These are phyloP conservation scores for Nicotiana otophora DNA, from an alignment of 257 asterid species.

Conservation along the genomic window DNA sequence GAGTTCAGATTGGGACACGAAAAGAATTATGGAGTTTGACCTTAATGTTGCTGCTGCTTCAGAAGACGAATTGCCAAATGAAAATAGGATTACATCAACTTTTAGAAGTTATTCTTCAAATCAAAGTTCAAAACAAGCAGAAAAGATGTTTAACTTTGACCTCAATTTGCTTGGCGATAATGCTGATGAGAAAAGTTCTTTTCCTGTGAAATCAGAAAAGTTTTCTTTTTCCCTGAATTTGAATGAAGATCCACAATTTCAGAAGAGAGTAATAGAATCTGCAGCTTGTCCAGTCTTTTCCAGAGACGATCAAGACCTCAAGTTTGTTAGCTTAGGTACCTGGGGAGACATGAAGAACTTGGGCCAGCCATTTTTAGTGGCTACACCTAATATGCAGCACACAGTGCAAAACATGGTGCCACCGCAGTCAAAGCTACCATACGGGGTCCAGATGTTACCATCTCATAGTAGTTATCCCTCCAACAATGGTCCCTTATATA, in stretches of 20 bases:
- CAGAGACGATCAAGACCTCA: constrained; percentile 11
- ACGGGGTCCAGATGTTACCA: constrained; percentile 23
- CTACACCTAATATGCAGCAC: constrained; percentile 26
- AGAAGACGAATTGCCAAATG: constrained; percentile 26
- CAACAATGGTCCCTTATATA: constrained; percentile 22
- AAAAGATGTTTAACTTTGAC: constrained; percentile 32
- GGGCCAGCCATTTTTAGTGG: constrained; percentile 15
- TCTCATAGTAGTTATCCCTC: constrained; percentile 24
- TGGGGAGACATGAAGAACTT: constrained; percentile 20
- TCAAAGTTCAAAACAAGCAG: constrained; percentile 16
- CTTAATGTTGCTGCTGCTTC: constrained; percentile 43
- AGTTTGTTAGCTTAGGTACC: constrained; percentile 15
- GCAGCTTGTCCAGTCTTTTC: background rate
- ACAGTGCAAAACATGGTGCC: constrained; percentile 31
- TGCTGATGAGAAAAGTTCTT: constrained; percentile 25
- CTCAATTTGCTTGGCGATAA: constrained; percentile 39
- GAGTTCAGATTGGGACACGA: background rate
- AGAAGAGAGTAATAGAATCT: constrained; percentile 19
- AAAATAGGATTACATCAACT: background rate
- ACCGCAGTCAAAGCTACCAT: constrained; percentile 28
- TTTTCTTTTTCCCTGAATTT: constrained; percentile 26
- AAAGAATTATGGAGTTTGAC: constrained; percentile 36
- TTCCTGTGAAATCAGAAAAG: constrained; percentile 10
- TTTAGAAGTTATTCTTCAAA: constrained; percentile 5
- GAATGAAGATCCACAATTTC: constrained; percentile 12